Conservation (phyloP, 495 filamentous ascomycete genomes). For the Chaetomium fimeti region DNA sequence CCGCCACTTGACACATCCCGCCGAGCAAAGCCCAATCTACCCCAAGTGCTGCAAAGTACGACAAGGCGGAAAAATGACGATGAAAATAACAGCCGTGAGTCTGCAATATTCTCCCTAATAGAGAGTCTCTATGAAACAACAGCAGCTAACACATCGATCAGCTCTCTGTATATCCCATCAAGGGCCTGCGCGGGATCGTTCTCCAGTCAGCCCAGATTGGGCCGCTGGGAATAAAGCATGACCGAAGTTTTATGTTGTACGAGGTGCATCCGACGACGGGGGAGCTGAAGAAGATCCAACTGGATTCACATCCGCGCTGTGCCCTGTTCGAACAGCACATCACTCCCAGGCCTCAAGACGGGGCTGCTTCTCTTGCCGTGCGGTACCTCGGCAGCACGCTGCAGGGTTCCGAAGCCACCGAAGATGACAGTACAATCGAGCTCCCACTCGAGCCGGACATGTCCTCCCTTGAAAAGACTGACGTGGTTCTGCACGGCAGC, state of each 20-base stretch:
- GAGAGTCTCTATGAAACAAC: neutral
- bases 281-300: conserved; percentile 63
- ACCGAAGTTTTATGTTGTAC: conserved; percentile 78
- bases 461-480: conserved; percentile 48
- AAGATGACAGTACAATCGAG: conserved; percentile 38
- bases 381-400: conserved; percentile 44
- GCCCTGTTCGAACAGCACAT: conserved; percentile 65
- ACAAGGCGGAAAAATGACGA: neutral
- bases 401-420: conserved; percentile 21
- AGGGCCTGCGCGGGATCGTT: conserved; percentile 67
- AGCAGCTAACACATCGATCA: conserved; percentile 34
- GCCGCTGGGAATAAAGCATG: conserved; percentile 67
- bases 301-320: conserved; percentile 62
- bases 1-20: neutral
- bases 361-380: conserved; percentile 49
- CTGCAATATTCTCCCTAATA: too few relatives aligned
- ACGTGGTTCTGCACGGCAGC: conserved; percentile 63
- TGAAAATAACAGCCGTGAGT: conserved; percentile 29
- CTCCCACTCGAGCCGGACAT: conserved; percentile 62
- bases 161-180: conserved; percentile 89
- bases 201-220: conserved; percentile 58
- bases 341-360: neutral
- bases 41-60: neutral
- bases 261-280: conserved; percentile 43
- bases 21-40: neutral